Evolutionary conservation across 2,329 filamentous ascomycete species (phyloP).

Genomic region (Metarhizium album): DNA sequence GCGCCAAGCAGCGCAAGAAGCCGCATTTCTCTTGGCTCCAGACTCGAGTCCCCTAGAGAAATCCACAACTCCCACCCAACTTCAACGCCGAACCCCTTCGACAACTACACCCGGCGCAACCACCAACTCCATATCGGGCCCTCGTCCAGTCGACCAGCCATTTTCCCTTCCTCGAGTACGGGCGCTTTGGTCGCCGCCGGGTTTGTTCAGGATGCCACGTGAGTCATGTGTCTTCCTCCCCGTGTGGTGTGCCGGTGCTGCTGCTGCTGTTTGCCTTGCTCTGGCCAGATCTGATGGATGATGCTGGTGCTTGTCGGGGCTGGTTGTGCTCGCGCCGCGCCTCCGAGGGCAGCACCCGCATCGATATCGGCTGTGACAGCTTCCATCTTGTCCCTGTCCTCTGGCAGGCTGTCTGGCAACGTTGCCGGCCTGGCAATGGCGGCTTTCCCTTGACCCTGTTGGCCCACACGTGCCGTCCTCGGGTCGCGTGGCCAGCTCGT

Average conservation of each 20-base stretch:
- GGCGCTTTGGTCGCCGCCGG: constrained; percentile 15
- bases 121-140: constrained; percentile 10
- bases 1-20: no score
- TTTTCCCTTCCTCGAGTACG: constrained; percentile 6
- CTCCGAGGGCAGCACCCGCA: not conserved
- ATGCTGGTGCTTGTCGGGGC: not conserved
- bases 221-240: constrained; percentile 13
- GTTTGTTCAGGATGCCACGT: constrained; percentile 27
- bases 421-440: constrained; percentile 9
- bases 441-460: constrained; percentile 3
- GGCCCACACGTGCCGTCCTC: constrained; percentile 9
- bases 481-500: not conserved
- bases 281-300: not conserved
- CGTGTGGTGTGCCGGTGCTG: not conserved
- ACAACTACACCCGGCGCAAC: constrained; percentile 4
- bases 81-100: not conserved
- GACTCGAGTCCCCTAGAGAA: not conserved
- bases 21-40: no score
- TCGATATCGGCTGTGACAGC: not conserved
- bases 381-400: not conserved
- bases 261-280: not conserved
- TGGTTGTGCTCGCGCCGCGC: not conserved
- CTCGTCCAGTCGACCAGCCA: constrained; percentile 3
- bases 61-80: constrained; percentile 2
- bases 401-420: not conserved